Evolutionary conservation across 225 moss, liverwort and hornwort genomes (phyloP).

Genomic region (Thuidium tamariscinum): DNA sequence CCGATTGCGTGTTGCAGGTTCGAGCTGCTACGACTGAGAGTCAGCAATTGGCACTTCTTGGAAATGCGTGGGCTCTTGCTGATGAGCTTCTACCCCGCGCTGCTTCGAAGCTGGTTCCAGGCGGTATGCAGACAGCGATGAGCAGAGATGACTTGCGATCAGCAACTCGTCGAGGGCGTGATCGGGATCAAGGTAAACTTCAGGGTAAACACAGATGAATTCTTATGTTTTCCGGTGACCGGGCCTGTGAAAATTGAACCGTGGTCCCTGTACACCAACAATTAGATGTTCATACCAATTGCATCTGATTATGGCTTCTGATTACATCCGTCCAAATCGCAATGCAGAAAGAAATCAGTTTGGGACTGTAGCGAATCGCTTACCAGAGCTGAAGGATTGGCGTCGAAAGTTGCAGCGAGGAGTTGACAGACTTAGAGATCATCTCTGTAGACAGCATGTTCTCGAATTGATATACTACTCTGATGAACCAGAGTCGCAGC

Average conservation of each 20-base stretch:
- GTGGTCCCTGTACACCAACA: neutral
- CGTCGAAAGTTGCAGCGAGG: constrained; percentile 71
- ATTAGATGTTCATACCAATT: neutral
- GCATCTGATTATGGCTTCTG: neutral
- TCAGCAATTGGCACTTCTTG: constrained; percentile 78
- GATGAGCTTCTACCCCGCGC: constrained; percentile 88
- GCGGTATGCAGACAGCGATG: constrained; percentile 38
- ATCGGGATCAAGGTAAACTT: constrained; percentile 35
- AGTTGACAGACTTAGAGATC: constrained; percentile 81
- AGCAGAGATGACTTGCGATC: constrained; percentile 59
- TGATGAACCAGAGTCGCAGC: constrained; percentile 73
- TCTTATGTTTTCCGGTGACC: neutral
- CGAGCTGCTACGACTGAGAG: constrained; percentile 50
- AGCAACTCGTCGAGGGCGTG: constrained; percentile 47
- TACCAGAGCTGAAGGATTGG: constrained; percentile 96
- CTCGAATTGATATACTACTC: constrained; percentile 81
- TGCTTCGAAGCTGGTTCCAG: constrained; percentile 79
- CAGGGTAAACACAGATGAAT: neutral
- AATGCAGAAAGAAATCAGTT: constrained; percentile 61
- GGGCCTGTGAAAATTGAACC: neutral
- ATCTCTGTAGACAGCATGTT: constrained; percentile 75
- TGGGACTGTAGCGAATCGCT: constrained; percentile 43
- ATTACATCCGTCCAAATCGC: neutral
- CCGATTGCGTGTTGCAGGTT: constrained; percentile 25
- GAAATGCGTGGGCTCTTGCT: constrained; percentile 82